phyloP scores from a whole-genome alignment of 208 protist species.

The Trypanosoma rangeli region DNA sequence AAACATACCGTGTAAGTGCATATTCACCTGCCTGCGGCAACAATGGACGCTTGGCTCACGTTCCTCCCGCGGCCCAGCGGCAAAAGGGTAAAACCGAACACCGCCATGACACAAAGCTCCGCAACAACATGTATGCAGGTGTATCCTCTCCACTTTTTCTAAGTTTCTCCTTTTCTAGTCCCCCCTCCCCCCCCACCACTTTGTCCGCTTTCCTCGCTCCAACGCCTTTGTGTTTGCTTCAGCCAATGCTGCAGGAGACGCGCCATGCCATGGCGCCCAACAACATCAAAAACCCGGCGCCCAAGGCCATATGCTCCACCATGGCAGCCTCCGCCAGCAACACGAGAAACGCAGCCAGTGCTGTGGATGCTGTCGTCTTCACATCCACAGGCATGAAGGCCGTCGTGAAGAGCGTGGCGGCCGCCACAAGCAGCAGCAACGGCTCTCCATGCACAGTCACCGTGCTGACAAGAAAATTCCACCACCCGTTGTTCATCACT shows the following conservation, averaged over 20 bases:
- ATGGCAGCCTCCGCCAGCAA: conserved; percentile 41
- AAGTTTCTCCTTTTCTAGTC: neutral
- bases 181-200: neutral
- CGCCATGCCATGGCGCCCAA: conserved; percentile 34
- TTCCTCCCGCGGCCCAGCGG: no score
- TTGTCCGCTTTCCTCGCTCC: no score
- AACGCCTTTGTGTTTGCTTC: neutral
- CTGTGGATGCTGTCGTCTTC: conserved; percentile 34
- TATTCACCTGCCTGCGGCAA: neutral
- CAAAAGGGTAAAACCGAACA: no score
- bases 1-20: no score
- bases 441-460: conserved; percentile 19
- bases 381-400: conserved; percentile 58
- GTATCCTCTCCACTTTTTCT: neutral
- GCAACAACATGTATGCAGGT: neutral
- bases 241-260: conserved; percentile 12
- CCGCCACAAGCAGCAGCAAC: conserved; percentile 42
- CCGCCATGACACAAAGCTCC: neutral
- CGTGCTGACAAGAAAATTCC: neutral
- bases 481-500: neutral
- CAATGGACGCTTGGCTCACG: conserved; percentile 1
- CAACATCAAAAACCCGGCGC: conserved; percentile 43
- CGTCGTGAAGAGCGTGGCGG: conserved; percentile 42
- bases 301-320: conserved; percentile 31
- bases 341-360: conserved; percentile 41